Evolutionary conservation across 306 rosid species (phyloP).

Genomic region (Vigna mungo): DNA sequence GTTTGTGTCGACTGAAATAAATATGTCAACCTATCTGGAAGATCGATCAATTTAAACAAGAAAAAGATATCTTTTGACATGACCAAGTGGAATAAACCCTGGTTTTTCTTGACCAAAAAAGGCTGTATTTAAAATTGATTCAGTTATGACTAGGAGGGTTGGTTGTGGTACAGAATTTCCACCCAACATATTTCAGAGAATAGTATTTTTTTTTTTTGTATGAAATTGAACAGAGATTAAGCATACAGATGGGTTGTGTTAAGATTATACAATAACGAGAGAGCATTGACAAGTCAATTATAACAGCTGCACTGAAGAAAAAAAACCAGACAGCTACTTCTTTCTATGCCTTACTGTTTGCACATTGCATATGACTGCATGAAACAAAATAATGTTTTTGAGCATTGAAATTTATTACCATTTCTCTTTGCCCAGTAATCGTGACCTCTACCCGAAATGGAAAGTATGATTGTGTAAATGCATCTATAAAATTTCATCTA

Average conservation of each 20-base stretch:
- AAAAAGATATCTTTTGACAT: neutral
- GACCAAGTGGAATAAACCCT: neutral
- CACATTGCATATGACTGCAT: neutral
- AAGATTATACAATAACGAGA: neutral
- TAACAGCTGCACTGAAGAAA: neutral
- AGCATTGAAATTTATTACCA: neutral
- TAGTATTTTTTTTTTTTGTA: neutral
- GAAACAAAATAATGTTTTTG: neutral
- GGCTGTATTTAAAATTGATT: neutral
- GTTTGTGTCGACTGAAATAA: neutral
- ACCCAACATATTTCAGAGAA: neutral
- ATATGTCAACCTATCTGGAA: neutral
- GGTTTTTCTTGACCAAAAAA: neutral
- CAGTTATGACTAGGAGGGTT: neutral
- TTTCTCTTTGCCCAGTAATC: neutral
- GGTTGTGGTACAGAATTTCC: neutral
- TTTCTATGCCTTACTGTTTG: neutral
- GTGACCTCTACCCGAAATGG: neutral
- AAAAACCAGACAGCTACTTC: neutral
- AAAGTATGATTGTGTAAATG: no score
- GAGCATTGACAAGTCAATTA: neutral
- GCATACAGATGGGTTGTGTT: neutral
- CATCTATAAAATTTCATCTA: no score
- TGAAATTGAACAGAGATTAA: neutral
- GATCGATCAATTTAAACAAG: neutral